These are phyloP conservation scores for Agaricales sp. DNA, from an alignment of 1,284 basidiomycete genomes.

Conservation along the genomic window DNA sequence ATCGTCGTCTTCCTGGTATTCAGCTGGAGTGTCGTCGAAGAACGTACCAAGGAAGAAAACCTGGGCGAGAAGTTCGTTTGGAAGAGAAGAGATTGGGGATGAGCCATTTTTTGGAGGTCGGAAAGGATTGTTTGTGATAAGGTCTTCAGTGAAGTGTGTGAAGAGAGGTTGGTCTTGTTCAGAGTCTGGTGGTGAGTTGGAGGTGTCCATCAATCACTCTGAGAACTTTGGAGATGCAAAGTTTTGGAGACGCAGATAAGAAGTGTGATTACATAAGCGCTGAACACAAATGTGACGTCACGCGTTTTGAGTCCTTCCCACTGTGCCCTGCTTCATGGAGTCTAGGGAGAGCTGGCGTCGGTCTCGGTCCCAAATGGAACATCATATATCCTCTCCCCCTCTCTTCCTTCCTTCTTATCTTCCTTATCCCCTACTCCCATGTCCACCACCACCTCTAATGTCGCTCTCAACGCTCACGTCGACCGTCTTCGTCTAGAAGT, in stretches of 20 bases:
- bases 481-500: neutral
- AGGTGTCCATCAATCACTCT: too few species aligned
- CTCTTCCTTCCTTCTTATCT: neutral
- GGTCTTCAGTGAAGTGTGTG: slow-evolving; percentile 13
- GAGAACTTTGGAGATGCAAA: too few species aligned
- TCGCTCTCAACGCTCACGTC: neutral
- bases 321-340: too few species aligned
- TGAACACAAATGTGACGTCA: too few species aligned
- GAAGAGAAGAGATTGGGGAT: slow-evolving; percentile 45
- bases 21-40: too few species aligned
- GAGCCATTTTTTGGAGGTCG: slow-evolving; percentile 36
- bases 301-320: too few species aligned
- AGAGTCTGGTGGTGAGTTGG: too few species aligned
- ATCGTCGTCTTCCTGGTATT: slow-evolving; percentile 9
- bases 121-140: slow-evolving; percentile 33
- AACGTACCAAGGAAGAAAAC: slow-evolving; percentile 42
- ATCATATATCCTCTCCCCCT: neutral
- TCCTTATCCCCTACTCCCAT: neutral
- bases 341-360: too few species aligned
- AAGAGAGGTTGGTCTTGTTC: too few species aligned
- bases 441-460: neutral
- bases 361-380: too few species aligned
- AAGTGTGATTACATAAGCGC: too few species aligned
- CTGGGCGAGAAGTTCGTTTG: slow-evolving; percentile 45
- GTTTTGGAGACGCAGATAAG: too few species aligned